Evolutionary conservation across 345 rosid genomes (phyloP), one percentile per base, ranked within the genome.

Genomic region (Abelmoschus esculentus): DNA sequence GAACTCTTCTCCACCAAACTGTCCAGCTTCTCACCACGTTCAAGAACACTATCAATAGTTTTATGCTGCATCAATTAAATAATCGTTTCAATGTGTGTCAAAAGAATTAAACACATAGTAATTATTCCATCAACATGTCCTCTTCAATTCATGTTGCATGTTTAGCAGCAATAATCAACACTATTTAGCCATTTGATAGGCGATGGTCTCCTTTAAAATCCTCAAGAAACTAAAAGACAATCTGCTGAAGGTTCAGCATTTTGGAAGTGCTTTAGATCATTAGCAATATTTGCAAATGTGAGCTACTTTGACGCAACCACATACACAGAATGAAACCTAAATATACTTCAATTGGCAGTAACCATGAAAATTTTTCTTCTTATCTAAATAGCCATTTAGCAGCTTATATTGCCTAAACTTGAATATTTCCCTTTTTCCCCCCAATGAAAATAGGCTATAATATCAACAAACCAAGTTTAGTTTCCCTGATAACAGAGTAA

Each of bases 1-100:
- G 98, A 95, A 81, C 98, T 92, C 88, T 95, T 95, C 78, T 91
- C 98, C 44, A 95, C 98, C 76, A 95, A 83, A 78, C 93, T 89
- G 85, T 91, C 99, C 69, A 92, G 85, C 83, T 80, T 91, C 89
- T 86, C 98, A 52, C 99, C 99, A 49, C 97, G 90, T 31, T 90
- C 97, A 66, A 95, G 91, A 63, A 95, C 99, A 29, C 96, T 90
- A 74, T 95, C 99, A 60, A 95, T 95, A 68, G 98, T 95, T 85
- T 95, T 90, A 81, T 95, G 99, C 97, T 92, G 85, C 29, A 70
- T 60, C 53, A 82, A 14, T 13, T 15, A 49, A 49, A 49, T 49
- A 49, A 49, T 49, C 3, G 17, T 26, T 59, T 34, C 56, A 7
- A 71, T 3, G 8, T 61, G 22, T 46, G 14, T 44, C 22, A 67